Base-by-base conservation (phyloP, 768 basidiomycete species). In the Dictyophora rubrovolvata region DNA sequence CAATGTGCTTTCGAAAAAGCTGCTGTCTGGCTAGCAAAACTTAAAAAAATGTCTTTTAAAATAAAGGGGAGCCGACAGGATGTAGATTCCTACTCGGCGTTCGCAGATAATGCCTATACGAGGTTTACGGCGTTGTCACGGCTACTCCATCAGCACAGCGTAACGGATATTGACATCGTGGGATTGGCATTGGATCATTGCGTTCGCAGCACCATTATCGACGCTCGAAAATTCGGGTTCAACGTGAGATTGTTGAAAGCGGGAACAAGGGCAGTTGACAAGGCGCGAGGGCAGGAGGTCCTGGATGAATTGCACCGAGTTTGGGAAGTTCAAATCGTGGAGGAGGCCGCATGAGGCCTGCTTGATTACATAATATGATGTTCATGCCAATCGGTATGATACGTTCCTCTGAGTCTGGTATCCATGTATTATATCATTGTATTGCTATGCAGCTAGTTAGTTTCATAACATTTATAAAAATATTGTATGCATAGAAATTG, bases 11-110 rank as follows among this genome's bases (percentile, higher is more conserved):
- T 58, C 61, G 20, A 75, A 73, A 67, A 72, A 68, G 46, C 21
- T 67, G 60, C 3, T 18, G 6, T n/a, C 51, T 55, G n/a, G 36
- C 50, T 18, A 11, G n/a, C 33, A 22, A 28, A 28, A 7, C 28
- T 48, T 20, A n/a, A 3, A 22, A 35, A 14, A 8, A 14, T 34
- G 8, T 60, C 49, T 35, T 35, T 5, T 52, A 18, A 36, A 56
- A 11, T 50, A 60, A 42, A 73, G 73, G 87, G 86, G 46, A 74
- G 68, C 5, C 72, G 89, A 61, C 68, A 68, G 0, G 74, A 73
- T 34, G 75, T 90, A 63, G 90, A 93, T 67, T 83, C 83, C 48
- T 93, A 93, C 66, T 88, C 86, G n/a, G 89, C 85, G 1, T 92
- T 92, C 65, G 76, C 74, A 51, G 82, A 85, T 64, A 76, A 79